Conservation (phyloP, 2,329 filamentous ascomycete genomes). For the Microsporum canis region DNA sequence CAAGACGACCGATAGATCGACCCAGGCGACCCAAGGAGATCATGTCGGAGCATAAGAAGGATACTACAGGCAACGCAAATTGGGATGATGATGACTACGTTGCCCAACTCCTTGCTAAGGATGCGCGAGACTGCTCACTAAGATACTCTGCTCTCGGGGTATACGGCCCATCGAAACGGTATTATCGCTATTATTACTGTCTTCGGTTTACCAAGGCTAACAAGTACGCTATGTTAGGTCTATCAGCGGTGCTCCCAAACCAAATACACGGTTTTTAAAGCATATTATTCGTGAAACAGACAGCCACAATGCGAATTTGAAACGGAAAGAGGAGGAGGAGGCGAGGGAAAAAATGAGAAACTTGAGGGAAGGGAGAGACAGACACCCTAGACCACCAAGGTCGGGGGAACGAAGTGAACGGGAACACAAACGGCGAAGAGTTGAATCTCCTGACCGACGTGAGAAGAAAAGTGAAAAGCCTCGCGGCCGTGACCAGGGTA, state of each 20-base stretch:
- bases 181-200: neutral
- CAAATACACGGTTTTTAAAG: slow-evolving; percentile 80
- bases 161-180: slow-evolving; percentile 45
- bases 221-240: slow-evolving; percentile 37
- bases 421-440: neutral
- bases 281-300: slow-evolving; percentile 84
- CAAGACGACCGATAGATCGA: neutral
- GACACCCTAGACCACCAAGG: slow-evolving; percentile 31
- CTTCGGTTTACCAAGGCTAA: neutral
- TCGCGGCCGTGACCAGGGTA: neutral
- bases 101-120: slow-evolving; percentile 64
- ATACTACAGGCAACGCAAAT: slow-evolving; percentile 1
- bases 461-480: neutral
- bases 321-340: slow-evolving; percentile 74
- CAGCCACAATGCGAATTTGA: slow-evolving; percentile 74
- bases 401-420: neutral
- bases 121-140: slow-evolving; percentile 62
- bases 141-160: slow-evolving; percentile 66
- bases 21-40: neutral
- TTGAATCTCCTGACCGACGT: slow-evolving; percentile 12
- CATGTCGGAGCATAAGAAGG: slow-evolving; percentile 8
- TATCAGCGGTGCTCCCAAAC: slow-evolving; percentile 60
- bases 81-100: slow-evolving; percentile 58
- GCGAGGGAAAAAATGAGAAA: slow-evolving; percentile 57
- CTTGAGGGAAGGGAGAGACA: slow-evolving; percentile 36